Conservation (phyloP, 805 yeast genomes). For the Pichia thaimueangensis region DNA sequence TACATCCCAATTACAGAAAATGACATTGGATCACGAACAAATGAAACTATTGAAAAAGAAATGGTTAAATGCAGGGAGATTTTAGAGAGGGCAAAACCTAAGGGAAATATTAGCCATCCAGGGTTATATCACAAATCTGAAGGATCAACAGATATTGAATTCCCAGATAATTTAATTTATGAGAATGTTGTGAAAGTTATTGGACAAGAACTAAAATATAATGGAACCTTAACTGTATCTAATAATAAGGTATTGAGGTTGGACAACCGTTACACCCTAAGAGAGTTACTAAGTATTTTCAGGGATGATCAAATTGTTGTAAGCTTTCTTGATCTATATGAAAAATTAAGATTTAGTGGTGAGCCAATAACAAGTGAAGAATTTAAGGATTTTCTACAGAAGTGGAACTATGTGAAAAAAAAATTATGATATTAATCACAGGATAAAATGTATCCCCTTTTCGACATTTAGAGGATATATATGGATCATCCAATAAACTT, state of each 20-base stretch:
- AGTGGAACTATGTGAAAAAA: constrained; percentile 24
- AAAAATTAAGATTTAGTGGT: constrained; percentile 62
- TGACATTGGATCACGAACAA: constrained; percentile 48
- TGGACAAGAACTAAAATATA: constrained; percentile 51
- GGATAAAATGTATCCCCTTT: constrained; percentile 30
- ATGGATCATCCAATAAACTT: constrained; percentile 47
- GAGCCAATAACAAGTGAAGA: constrained; percentile 50
- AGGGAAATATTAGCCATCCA: constrained; percentile 40
- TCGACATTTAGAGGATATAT: constrained; percentile 60
- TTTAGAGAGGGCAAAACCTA: constrained; percentile 35
- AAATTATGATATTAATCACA: background rate
- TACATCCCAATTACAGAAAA: constrained; percentile 63
- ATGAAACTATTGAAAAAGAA: constrained; percentile 34
- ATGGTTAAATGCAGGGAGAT: constrained; percentile 39
- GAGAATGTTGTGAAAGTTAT: constrained; percentile 56
- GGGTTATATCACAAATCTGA: constrained; percentile 35
- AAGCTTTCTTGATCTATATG: constrained; percentile 51
- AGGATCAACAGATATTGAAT: constrained; percentile 4
- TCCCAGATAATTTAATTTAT: constrained; percentile 32
- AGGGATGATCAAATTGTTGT: constrained; percentile 10
- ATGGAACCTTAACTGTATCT: constrained; percentile 20
- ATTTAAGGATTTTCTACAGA: constrained; percentile 52
- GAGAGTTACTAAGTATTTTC: constrained; percentile 29
- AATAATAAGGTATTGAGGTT: constrained; percentile 18
- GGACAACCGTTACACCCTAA: constrained; percentile 17